Conservation (phyloP, 1,284 basidiomycete genomes). For the Leccinum pachyderme region DNA sequence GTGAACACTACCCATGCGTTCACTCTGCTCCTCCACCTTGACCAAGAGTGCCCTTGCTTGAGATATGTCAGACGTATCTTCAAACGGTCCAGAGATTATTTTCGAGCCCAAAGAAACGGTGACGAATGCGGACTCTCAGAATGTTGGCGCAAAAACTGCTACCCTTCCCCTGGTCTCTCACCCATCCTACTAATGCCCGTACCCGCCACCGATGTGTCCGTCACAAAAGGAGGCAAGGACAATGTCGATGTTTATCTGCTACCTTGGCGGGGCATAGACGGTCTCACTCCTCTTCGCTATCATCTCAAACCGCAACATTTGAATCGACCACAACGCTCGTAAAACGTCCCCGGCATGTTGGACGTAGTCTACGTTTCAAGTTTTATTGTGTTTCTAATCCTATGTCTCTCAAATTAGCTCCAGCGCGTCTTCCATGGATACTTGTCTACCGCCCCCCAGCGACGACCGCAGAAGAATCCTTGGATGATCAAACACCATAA, state of each 20-base stretch:
- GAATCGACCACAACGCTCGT: not conserved
- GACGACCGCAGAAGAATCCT: not conserved
- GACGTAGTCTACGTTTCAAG: too few relatives aligned
- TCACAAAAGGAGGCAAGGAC: conserved; percentile 4
- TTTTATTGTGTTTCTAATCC: not conserved
- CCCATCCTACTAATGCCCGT: not conserved
- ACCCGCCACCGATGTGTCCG: not conserved
- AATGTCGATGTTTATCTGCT: conserved; percentile 4
- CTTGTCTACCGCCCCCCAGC: conserved; percentile 11
- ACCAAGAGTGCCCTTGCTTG: conserved; percentile 29
- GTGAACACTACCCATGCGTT: conserved; percentile 22
- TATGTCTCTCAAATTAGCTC: not conserved
- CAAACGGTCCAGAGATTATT: not conserved
- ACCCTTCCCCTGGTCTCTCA: not conserved
- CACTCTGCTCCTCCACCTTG: conserved; percentile 31
- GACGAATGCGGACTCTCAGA: not conserved
- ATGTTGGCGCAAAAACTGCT: not conserved
- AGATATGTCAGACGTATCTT: conserved; percentile 16
- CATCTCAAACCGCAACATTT: not conserved
- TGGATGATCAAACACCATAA: not conserved
- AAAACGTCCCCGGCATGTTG: not conserved
- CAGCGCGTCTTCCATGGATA: not conserved
- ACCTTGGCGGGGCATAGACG: conserved; percentile 21
- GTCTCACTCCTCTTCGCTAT: not conserved
- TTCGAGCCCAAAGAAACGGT: not conserved